Percentiles rank a stretch among this genome's conserved stretches.
phyloP scores from a whole-genome alignment of 1,139 yeast genomes.

The Diutina mesorugosa region DNA sequence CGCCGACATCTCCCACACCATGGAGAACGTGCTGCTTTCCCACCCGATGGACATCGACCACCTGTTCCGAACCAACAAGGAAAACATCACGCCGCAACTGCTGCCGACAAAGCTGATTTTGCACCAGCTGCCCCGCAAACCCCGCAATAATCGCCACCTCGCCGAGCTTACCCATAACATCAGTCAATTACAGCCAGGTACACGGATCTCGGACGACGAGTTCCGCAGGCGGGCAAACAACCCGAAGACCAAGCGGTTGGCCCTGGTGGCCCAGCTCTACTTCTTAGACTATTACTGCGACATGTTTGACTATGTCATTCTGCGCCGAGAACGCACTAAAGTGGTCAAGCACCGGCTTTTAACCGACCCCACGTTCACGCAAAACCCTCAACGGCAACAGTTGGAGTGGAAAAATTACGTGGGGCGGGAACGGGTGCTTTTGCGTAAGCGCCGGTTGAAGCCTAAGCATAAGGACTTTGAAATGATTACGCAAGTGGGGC shows the following conservation, averaged over 20 bases:
- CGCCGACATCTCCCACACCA: constrained; percentile 26
- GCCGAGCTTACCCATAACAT: constrained; percentile 20
- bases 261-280: constrained; percentile 72
- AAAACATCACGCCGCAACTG: constrained; percentile 29
- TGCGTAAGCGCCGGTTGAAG: constrained; percentile 80
- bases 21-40: constrained; percentile 32
- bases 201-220: constrained; percentile 23
- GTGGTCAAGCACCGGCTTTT: constrained; percentile 50
- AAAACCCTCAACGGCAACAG: constrained; percentile 35
- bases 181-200: constrained; percentile 19
- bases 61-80: constrained; percentile 23
- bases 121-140: constrained; percentile 18
- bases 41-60: constrained; percentile 30
- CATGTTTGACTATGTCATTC: constrained; percentile 83
- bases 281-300: constrained; percentile 94
- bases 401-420: constrained; percentile 72
- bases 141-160: constrained; percentile 6
- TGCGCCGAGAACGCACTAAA: constrained; percentile 66
- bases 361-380: constrained; percentile 25
- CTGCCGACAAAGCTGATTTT: constrained; percentile 32
- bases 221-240: constrained; percentile 49
- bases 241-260: constrained; percentile 73
- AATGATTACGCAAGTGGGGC: constrained; percentile 96
- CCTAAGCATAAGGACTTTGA: constrained; percentile 94
- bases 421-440: constrained; percentile 72